A percentile compares a stretch with the other conserved stretches of the same genome.
Conservation (phyloP, 2,329 filamentous ascomycete genomes). For the Fusarium domesticum region DNA sequence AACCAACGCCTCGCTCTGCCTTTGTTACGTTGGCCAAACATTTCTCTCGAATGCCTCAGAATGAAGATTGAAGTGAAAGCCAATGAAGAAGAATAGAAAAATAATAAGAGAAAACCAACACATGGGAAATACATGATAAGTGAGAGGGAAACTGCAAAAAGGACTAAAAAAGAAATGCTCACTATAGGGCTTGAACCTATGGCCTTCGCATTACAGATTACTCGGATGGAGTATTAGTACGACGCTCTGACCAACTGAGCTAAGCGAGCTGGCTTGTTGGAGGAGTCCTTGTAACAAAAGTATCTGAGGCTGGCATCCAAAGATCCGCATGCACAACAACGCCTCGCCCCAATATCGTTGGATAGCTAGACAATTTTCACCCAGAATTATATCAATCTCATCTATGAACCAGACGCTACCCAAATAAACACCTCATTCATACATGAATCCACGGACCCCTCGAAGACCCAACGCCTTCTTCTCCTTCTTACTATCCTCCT, state of each 20-base stretch:
- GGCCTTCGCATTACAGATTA: constrained; percentile 24
- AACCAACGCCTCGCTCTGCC: too few relatives aligned
- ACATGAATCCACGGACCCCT: constrained; percentile 42
- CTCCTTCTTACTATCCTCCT: constrained; percentile 39
- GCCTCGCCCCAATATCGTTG: too few relatives aligned
- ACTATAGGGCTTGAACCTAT: constrained; percentile 26
- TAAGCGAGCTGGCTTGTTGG: constrained; percentile 9
- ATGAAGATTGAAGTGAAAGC: too few relatives aligned
- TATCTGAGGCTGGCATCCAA: too few relatives aligned
- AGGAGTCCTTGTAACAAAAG: too few relatives aligned
- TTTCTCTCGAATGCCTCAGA: too few relatives aligned
- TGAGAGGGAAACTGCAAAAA: constrained; percentile 2
- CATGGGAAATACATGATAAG: not conserved
- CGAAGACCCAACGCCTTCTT: constrained; percentile 39
- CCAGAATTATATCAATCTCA: not conserved
- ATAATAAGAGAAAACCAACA: not conserved
- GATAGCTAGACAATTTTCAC: too few relatives aligned
- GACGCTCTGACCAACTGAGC: constrained; percentile 27
- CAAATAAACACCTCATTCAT: constrained; percentile 16
- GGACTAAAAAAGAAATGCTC: constrained; percentile 12
- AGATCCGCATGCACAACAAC: too few relatives aligned
- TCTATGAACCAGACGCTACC: constrained; percentile 1
- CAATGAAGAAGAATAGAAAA: constrained; percentile 1
- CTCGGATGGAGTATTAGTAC: constrained; percentile 20
- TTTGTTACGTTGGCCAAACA: too few relatives aligned